Conservation (phyloP, 805 yeast species). For the Candida montana region DNA sequence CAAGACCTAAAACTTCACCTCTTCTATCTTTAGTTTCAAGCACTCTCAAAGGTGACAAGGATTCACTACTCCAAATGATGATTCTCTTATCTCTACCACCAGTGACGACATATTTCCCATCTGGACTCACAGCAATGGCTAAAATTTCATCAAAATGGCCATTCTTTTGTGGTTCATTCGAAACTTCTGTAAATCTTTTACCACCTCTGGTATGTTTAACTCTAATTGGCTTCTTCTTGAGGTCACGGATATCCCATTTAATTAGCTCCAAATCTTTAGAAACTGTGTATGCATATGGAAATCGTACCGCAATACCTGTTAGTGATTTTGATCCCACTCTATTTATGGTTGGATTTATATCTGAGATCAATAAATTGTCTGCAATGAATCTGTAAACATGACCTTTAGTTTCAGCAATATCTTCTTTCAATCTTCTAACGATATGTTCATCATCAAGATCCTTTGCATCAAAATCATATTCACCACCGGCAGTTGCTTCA, state of each 20-base stretch:
- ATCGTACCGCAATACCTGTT: constrained; percentile 39
- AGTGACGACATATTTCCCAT: constrained; percentile 83
- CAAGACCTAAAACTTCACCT: constrained; percentile 65
- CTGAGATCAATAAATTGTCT: constrained; percentile 38
- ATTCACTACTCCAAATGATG: constrained; percentile 81
- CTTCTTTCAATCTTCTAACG: constrained; percentile 72
- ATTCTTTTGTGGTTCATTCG: constrained; percentile 45
- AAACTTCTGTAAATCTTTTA: constrained; percentile 33
- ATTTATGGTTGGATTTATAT: constrained; percentile 37
- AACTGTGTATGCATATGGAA: constrained; percentile 59
- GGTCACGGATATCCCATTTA: constrained; percentile 67
- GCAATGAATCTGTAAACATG: constrained; percentile 67
- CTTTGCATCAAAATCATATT: constrained; percentile 70
- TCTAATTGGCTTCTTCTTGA: constrained; percentile 55
- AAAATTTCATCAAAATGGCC: constrained; percentile 77
- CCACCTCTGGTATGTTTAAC: constrained; percentile 66
- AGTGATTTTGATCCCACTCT: constrained; percentile 59
- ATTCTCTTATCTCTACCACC: constrained; percentile 84
- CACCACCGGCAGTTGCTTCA: constrained; percentile 42
- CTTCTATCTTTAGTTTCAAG: constrained; percentile 68
- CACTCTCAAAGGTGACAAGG: constrained; percentile 67
- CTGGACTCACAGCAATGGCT: constrained; percentile 78
- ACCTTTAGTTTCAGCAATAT: constrained; percentile 88
- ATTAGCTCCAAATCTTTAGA: constrained; percentile 77
- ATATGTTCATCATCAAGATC: constrained; percentile 87